Percentiles rank a stretch among this genome's conserved stretches.
Evolutionary conservation across 2,329 filamentous ascomycete species (phyloP).

Genomic region (Diaporthe sp.): DNA sequence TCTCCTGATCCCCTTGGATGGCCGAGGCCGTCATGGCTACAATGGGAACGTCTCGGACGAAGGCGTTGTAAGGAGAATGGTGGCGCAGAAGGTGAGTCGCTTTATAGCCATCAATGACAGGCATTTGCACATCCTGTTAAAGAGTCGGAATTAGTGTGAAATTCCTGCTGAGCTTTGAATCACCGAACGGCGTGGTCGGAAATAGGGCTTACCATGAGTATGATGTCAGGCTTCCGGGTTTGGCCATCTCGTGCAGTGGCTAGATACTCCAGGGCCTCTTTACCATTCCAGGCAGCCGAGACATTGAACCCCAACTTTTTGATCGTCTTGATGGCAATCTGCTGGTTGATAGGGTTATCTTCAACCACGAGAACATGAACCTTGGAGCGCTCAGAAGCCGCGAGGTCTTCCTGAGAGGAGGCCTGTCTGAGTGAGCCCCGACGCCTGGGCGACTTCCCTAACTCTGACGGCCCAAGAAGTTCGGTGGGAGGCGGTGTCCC

Average conservation of each 20-base stretch:
- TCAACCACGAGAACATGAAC: conserved; percentile 82
- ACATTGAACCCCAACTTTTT: conserved; percentile 78
- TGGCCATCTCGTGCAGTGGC: conserved; percentile 61
- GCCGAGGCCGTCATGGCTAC: conserved; percentile 68
- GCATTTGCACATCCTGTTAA: conserved; percentile 18
- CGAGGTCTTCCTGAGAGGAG: conserved; percentile 58
- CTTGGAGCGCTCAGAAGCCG: conserved; percentile 67
- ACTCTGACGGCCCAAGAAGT: conserved; percentile 39
- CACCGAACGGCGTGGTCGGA: neutral
- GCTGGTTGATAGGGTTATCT: conserved; percentile 67
- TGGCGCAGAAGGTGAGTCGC: conserved; percentile 80
- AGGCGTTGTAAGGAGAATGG: conserved; percentile 70
- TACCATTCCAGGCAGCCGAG: conserved; percentile 79
- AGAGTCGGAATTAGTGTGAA: neutral
- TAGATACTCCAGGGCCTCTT: conserved; percentile 82
- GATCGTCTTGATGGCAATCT: conserved; percentile 75
- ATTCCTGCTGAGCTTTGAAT: too few relatives aligned
- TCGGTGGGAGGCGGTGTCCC: conserved; percentile 51
- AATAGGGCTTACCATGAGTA: conserved; percentile 66
- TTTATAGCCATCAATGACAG: conserved; percentile 62
- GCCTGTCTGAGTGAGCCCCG: conserved; percentile 46
- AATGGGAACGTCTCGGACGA: conserved; percentile 66
- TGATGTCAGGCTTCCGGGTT: conserved; percentile 74
- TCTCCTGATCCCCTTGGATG: conserved; percentile 63
- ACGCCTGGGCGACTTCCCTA: conserved; percentile 42